Conservation (phyloP, 805 yeast species). For the Wickerhamiella bombiphila region DNA sequence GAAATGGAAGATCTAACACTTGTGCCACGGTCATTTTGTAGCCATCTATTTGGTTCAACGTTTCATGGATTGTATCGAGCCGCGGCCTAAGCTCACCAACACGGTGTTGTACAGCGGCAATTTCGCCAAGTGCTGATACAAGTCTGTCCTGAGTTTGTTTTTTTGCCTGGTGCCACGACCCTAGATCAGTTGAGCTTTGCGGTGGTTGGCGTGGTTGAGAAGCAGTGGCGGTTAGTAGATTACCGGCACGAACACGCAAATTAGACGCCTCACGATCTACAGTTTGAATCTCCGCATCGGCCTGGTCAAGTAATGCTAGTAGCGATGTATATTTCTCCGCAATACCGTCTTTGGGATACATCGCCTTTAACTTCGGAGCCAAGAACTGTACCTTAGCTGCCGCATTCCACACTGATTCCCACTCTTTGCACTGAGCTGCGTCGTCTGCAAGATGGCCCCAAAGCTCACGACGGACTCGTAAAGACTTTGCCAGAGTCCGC, state of each 20-base stretch:
- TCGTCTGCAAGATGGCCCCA: constrained; percentile 5
- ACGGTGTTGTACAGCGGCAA: constrained; percentile 20
- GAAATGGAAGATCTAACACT: constrained; percentile 25
- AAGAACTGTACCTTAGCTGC: constrained; percentile 7
- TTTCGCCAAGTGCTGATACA: constrained; percentile 8
- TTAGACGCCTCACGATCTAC: background rate
- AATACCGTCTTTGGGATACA: constrained; percentile 4
- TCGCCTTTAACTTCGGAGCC: constrained; percentile 7
- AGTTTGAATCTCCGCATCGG: background rate
- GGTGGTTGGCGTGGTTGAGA: background rate
- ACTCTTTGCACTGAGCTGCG: constrained; percentile 10
- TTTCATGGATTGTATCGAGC: constrained; percentile 15
- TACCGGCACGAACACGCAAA: background rate
- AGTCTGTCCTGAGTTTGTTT: constrained; percentile 5
- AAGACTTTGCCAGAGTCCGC: constrained; percentile 3
- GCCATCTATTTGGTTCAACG: constrained; percentile 19
- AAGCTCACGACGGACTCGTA: background rate
- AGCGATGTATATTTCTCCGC: constrained; percentile 3
- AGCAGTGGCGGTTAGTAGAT: background rate
- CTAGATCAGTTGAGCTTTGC: background rate
- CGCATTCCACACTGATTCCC: constrained; percentile 12
- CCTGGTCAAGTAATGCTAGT: background rate
- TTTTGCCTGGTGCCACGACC: background rate
- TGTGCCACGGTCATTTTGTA: constrained; percentile 21
- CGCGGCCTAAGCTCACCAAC: constrained; percentile 18